Evolutionary conservation across 2,329 filamentous ascomycete genomes (phyloP), one percentile per base, ranked within the genome.

Genomic region (Talaromyces funiculosus): DNA sequence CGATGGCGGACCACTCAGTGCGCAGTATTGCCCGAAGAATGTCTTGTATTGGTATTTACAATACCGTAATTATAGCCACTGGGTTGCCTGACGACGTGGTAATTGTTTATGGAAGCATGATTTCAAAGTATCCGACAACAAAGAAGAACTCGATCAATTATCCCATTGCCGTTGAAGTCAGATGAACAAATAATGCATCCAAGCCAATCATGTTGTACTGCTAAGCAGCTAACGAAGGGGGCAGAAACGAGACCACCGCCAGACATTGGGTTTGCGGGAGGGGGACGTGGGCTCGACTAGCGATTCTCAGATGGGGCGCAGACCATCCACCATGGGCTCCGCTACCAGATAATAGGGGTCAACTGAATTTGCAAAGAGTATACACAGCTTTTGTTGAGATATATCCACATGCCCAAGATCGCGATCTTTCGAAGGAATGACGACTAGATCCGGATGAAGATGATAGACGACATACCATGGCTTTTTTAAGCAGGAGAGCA

Each of bases 291-390:
- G 51, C 35, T 38, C 33, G 51, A 54, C 51, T 54, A 54, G 51
- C 33, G 51, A 54, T 38, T 40, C 51, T 26, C 18, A 53, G 35
- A 54, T 54, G 51, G 51, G 51, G 51, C 51, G 51, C 51, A 54
- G 40, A 54, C 33, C 49, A 47, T 45, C 33, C 18, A 35, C 14
- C n/a, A 16, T 22, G 47, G 26, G 35, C 9, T 51, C 51, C 51
- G 51, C 26, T 18, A 54, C 33, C 35, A 40, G 31, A 38, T 3
- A 49, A 51, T 51, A 51, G 47, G 47, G 29, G 47, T 35, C 29
- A 22, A 22, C n/a, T 14, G 45, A 18, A 2, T n/a, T 9, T n/a
- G 16, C 35, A 16, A 10, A 26, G 42, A 45, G 18, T 14, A 45
- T 33, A 33, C 31, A 16, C 7, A 10, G 38, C 38, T 20, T 18